These are phyloP conservation scores for Starmera quercuum DNA, from an alignment of 805 yeast species.

Conservation along the genomic window DNA sequence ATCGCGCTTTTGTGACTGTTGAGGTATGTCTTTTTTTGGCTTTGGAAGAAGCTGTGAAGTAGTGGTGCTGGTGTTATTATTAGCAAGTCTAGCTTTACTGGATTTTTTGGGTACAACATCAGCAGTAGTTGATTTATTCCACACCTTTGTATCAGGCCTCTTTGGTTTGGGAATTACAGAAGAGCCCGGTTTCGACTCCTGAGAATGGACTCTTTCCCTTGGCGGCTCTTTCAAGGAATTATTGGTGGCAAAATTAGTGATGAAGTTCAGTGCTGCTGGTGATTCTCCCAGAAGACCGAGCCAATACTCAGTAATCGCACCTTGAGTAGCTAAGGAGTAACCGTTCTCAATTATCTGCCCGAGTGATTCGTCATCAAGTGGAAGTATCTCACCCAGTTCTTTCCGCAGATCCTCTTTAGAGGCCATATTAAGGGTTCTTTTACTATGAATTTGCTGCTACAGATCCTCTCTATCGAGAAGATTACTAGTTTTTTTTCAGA, in stretches of 20 bases:
- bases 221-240: slow-evolving; percentile 13
- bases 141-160: slow-evolving; percentile 5
- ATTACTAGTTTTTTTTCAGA: too few species aligned
- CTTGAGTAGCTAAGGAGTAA: slow-evolving; percentile 35
- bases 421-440: too few species aligned
- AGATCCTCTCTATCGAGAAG: too few species aligned
- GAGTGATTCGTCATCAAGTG: slow-evolving; percentile 51
- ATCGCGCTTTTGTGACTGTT: slow-evolving; percentile 28
- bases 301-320: slow-evolving; percentile 44
- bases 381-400: slow-evolving; percentile 31
- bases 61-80: slow-evolving; percentile 28
- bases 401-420: slow-evolving; percentile 10
- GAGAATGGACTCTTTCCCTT: slow-evolving; percentile 1
- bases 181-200: not conserved
- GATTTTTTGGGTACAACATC: not conserved
- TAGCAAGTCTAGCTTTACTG: slow-evolving; percentile 7
- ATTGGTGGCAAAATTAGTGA: slow-evolving; percentile 34
- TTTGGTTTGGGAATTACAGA: not conserved
- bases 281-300: slow-evolving; percentile 50
- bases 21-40: slow-evolving; percentile 21
- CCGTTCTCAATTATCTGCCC: slow-evolving; percentile 50
- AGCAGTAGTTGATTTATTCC: slow-evolving; percentile 9
- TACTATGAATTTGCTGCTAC: too few species aligned
- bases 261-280: slow-evolving; percentile 41
- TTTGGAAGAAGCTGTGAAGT: slow-evolving; percentile 38